These are phyloP conservation scores for Hemisphaericaspora xylanilytica DNA, from an alignment of 1,139 yeast genomes.

Conservation along the genomic window DNA sequence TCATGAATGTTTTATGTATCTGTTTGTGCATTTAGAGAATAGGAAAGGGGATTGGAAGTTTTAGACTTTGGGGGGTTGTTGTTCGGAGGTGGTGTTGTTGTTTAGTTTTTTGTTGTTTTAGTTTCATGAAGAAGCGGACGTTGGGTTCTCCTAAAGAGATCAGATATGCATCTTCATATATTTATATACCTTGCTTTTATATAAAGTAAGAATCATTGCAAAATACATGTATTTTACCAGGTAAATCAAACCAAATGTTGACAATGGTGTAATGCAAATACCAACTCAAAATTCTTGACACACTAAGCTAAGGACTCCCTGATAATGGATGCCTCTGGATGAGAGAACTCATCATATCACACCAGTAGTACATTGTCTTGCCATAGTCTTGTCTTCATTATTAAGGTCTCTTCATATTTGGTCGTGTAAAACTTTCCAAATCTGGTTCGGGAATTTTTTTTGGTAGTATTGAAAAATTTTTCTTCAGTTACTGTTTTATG, in stretches of 20 bases:
- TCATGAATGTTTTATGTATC: no score
- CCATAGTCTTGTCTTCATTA: neutral
- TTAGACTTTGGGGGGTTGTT: neutral
- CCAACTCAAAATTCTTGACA: no score
- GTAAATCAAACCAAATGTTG: no score
- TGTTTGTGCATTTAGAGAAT: no score
- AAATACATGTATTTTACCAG: conserved; percentile 2
- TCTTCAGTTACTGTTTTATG: neutral
- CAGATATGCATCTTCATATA: neutral
- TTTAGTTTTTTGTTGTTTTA: neutral
- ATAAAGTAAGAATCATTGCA: neutral
- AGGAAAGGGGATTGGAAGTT: no score
- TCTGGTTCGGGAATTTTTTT: neutral
- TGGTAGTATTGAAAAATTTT: conserved; percentile 6
- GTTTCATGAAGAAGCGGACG: neutral
- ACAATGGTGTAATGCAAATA: no score
- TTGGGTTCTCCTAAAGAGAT: neutral
- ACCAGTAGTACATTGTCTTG: no score
- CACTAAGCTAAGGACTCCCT: no score
- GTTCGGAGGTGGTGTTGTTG: neutral
- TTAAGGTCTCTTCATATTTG: neutral
- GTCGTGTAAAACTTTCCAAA: conserved; percentile 1
- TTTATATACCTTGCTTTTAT: conserved; percentile 2
- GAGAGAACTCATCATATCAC: no score
- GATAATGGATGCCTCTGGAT: no score